Evolutionary conservation across 1,284 basidiomycete genomes (phyloP).

Genomic region (Phylloporus sp.): DNA sequence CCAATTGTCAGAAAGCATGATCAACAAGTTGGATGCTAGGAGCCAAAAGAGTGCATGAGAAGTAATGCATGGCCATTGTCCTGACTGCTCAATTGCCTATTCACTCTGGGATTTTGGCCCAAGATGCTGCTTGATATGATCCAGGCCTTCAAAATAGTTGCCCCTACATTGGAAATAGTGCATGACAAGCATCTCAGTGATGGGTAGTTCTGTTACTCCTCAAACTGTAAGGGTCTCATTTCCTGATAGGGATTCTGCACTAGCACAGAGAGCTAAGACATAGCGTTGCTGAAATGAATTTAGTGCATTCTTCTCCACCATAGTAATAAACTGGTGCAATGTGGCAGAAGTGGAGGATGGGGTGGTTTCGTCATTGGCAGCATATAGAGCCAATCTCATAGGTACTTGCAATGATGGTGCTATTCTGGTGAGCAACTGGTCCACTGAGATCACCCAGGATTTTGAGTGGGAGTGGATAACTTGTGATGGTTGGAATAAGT

Average conservation of each 20-base stretch:
- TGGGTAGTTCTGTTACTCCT: neutral
- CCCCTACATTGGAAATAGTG: constrained; percentile 8
- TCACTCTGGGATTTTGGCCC: constrained; percentile 20
- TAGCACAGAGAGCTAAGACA: neutral
- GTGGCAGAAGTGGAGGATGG: neutral
- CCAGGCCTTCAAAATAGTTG: constrained; percentile 1
- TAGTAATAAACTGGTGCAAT: constrained; percentile 16
- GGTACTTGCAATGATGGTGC: neutral
- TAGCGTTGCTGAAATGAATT: constrained; percentile 21
- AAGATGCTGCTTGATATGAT: constrained; percentile 13
- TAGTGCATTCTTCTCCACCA: neutral
- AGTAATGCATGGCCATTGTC: constrained; percentile 34
- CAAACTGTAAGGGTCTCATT: neutral
- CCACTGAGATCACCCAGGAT: neutral
- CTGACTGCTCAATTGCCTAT: constrained; percentile 17
- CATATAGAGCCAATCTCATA: neutral
- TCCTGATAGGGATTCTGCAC: neutral
- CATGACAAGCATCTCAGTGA: neutral
- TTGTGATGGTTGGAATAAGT: constrained; percentile 19
- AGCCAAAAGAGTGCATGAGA: neutral
- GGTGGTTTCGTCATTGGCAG: neutral
- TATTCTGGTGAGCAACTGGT: constrained; percentile 16
- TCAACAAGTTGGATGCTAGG: constrained; percentile 4
- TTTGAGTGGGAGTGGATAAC: neutral
- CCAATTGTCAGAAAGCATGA: neutral